Evolutionary conservation across 805 yeast genomes (phyloP).

Genomic region (Saturnispora zaruensis): DNA sequence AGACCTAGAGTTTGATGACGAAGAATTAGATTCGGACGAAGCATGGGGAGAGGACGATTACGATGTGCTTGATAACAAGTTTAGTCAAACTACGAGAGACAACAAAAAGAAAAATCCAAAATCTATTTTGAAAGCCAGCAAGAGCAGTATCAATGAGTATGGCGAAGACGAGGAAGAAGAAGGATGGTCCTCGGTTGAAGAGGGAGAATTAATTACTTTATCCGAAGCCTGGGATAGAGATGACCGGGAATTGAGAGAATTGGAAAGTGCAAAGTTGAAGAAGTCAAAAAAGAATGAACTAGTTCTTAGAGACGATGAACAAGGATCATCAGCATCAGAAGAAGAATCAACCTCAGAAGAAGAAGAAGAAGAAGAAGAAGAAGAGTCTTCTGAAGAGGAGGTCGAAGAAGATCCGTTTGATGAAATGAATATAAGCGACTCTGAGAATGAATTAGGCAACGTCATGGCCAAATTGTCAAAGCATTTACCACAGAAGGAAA

Average conservation of each 20-base stretch:
- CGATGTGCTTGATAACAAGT: conserved; percentile 52
- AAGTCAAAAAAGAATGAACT: conserved; percentile 14
- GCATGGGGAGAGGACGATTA: conserved; percentile 76
- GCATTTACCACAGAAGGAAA: conserved; percentile 28
- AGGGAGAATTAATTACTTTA: conserved; percentile 60
- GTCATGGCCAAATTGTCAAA: conserved; percentile 37
- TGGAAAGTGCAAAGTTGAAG: not conserved
- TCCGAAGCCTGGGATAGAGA: conserved; percentile 90
- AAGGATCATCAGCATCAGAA: conserved; percentile 10
- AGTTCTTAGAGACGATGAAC: conserved; percentile 18
- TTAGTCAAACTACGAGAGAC: conserved; percentile 63
- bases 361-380: no score
- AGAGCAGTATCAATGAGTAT: conserved; percentile 22
- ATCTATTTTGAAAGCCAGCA: conserved; percentile 7
- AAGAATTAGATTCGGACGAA: conserved; percentile 58
- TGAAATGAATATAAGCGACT: conserved; percentile 22
- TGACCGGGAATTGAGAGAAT: conserved; percentile 35
- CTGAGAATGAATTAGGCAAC: conserved; percentile 41
- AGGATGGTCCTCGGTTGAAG: conserved; percentile 70
- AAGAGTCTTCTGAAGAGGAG: conserved; percentile 19
- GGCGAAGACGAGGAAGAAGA: conserved; percentile 47
- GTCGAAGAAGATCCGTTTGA: conserved; percentile 23
- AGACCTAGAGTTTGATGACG: conserved; percentile 31
- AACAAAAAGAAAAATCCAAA: conserved; percentile 16
- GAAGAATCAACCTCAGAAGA: conserved; percentile 8